These are phyloP conservation scores for Acer campestre DNA, from an alignment of 345 rosid genomes.

Conservation along the genomic window DNA sequence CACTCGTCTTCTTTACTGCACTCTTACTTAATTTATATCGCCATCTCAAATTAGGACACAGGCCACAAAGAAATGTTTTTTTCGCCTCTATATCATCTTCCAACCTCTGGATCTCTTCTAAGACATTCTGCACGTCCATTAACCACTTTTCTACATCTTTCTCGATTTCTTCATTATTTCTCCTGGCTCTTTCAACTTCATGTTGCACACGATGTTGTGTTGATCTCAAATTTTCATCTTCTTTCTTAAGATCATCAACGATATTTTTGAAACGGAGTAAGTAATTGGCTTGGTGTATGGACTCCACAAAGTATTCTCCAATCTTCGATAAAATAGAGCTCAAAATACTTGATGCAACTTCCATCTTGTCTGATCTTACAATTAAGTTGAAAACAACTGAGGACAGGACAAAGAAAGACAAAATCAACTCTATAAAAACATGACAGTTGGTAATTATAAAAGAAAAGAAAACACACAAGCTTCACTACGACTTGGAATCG, in stretches of 20 bases:
- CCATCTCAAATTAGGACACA: background rate
- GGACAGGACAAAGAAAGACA: too few species aligned
- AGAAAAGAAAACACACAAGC: too few species aligned
- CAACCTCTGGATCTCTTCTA: background rate
- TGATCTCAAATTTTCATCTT: background rate
- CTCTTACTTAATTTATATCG: background rate
- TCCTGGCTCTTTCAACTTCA: background rate
- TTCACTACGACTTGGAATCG: too few species aligned
- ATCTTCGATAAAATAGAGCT: background rate
- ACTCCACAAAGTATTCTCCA: background rate
- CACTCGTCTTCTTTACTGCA: background rate
- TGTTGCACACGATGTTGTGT: background rate
- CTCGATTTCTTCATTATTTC: background rate
- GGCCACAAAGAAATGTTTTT: background rate
- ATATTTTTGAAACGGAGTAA: background rate
- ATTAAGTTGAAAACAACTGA: too few species aligned
- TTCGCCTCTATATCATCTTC: background rate
- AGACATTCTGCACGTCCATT: background rate
- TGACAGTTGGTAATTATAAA: too few species aligned
- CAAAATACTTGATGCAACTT: too few species aligned
- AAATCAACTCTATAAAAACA: too few species aligned
- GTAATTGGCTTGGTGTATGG: background rate
- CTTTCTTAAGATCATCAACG: background rate
- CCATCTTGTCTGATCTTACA: too few species aligned
- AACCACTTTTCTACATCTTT: background rate